These are phyloP conservation scores for Candida pseudofarinosa DNA, from an alignment of 805 yeast species.

Conservation along the genomic window DNA sequence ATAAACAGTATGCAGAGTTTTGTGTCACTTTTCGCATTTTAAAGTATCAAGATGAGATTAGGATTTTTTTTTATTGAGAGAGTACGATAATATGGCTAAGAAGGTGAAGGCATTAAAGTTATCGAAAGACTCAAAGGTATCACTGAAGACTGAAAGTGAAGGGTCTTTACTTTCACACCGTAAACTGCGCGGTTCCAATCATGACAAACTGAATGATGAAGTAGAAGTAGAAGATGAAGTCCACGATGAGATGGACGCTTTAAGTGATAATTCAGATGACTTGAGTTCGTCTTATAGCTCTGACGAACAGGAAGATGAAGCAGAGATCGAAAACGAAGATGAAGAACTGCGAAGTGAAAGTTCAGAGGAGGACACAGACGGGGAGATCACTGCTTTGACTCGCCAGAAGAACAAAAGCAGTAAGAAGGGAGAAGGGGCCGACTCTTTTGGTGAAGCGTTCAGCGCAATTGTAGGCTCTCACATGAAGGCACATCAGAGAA, in stretches of 20 bases:
- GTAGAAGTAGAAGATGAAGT: conserved; percentile 21
- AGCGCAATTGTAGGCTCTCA: conserved; percentile 79
- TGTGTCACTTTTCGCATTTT: neutral
- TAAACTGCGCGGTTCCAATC: conserved; percentile 5
- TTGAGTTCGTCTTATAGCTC: conserved; percentile 1
- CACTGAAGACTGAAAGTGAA: neutral
- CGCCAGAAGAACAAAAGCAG: conserved; percentile 42
- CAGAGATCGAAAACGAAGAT: conserved; percentile 9
- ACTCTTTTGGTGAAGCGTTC: conserved; percentile 76
- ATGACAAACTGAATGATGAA: conserved; percentile 4
- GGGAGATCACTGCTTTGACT: conserved; percentile 43
- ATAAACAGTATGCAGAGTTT: neutral
- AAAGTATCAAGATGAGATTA: neutral
- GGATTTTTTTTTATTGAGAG: neutral
- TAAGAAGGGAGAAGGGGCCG: conserved; percentile 66
- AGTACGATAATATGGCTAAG: neutral
- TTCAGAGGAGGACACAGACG: conserved; percentile 20
- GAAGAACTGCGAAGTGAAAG: conserved; percentile 11
- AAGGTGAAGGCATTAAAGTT: neutral
- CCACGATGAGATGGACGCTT: conserved; percentile 18
- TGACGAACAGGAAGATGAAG: conserved; percentile 6
- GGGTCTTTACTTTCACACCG: conserved; percentile 2
- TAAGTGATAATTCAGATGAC: neutral
- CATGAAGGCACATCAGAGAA: conserved; percentile 82
- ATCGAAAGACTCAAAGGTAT: neutral